Evolutionary conservation across 2,329 filamentous ascomycete genomes (phyloP), one percentile per base, ranked within the genome.

Genomic region (Pyrenophora graminea): DNA sequence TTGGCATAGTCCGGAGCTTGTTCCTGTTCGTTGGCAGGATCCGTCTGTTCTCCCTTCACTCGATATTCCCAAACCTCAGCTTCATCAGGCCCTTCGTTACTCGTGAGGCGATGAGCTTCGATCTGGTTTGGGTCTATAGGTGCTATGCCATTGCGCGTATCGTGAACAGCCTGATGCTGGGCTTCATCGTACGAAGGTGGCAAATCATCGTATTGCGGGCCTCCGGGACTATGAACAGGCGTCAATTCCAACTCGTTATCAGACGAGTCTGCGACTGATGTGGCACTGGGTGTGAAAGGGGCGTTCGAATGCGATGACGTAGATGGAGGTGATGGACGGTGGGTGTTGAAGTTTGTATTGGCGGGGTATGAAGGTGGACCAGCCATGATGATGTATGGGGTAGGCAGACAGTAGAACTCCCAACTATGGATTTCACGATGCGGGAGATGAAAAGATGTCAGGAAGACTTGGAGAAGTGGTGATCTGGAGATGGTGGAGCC

Each of bases 101-200:
- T 31, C 4, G 61, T 64, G 6, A 64, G 47, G n/a, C 63, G 60
- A 32, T 63, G 62, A 4, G 62, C 63, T 49, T 70, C 63, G 15
- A 72, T 52, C 39, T 68, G 56, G 27, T 61, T 65, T 4, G 64
- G 63, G 37, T 67, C 61, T 10, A 67, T 42, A 1, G 68, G 57
- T 9, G 62, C 45, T n/a, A 61, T 46, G 13, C 65, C 66, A 34
- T 62, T 61, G 38, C 62, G 61, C 23, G 64, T 62, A 45, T 72
- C 64, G 23, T 60, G 55, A 3, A 69, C 50, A 17, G 66, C 64
- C 43, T 69, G 59, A 13, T 68, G 58, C 23, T 67, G 65, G 5
- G 70, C 71, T 49, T 74, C 66, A 37, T 71, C 68, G 44, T 74
- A 74, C 0, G 69, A 67, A 1, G 71, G 71, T 17, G 71, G 71